A percentile compares a stretch with the other conserved stretches of the same genome.
Conservation (phyloP, 2,329 filamentous ascomycete species). For the Byssochlamys sp. region DNA sequence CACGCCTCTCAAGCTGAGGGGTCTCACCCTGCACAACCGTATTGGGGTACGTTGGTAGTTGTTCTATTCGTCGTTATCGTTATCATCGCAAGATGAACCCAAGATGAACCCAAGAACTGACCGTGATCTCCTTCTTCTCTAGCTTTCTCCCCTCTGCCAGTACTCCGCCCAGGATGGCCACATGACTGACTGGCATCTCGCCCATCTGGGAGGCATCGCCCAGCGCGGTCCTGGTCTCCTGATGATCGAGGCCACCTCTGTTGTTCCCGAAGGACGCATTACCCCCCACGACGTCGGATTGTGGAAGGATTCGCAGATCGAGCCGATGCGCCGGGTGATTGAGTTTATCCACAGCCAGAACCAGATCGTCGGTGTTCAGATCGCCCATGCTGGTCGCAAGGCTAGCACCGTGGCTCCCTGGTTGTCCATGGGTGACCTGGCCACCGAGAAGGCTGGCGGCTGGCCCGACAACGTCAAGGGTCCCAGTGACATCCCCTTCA, state of each 20-base stretch:
- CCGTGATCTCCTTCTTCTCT: not conserved
- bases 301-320: constrained; percentile 77
- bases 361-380: constrained; percentile 68
- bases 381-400: constrained; percentile 67
- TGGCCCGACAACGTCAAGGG: constrained; percentile 48
- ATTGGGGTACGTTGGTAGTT: constrained; percentile 41
- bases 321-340: constrained; percentile 54
- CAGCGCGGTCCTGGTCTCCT: constrained; percentile 64
- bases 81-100: not conserved
- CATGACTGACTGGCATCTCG: constrained; percentile 69
- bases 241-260: constrained; percentile 69
- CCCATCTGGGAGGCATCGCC: constrained; percentile 71
- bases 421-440: constrained; percentile 20
- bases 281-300: constrained; percentile 54
- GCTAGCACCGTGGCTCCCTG: constrained; percentile 49
- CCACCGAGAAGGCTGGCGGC: constrained; percentile 46
- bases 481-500: constrained; percentile 53
- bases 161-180: constrained; percentile 62
- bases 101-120: not conserved
- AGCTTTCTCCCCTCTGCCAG: constrained; percentile 56
- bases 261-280: constrained; percentile 69
- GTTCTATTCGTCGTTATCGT: too few species aligned
- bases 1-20: constrained; percentile 47
- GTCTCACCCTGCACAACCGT: constrained; percentile 57
- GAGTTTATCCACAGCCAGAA: constrained; percentile 73